phyloP scores from a whole-genome alignment of 345 rosid genomes.

The Salix purpurea region DNA sequence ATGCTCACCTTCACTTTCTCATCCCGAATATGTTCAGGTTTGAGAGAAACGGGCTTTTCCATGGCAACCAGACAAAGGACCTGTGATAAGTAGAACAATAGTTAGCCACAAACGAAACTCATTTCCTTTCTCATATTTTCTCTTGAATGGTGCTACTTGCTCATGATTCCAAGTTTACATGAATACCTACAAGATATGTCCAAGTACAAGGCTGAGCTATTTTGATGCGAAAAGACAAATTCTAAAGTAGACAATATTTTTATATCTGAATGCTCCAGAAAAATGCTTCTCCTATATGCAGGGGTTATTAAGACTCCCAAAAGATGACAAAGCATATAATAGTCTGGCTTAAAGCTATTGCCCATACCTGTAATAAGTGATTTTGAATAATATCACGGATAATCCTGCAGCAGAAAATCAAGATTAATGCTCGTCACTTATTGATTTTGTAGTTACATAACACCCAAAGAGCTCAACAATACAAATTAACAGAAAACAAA shows the following conservation, averaged over 20 bases:
- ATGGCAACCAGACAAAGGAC: slow-evolving; percentile 91
- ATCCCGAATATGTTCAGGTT: slow-evolving; percentile 96
- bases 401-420: slow-evolving; percentile 51
- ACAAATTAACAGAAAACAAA: background rate
- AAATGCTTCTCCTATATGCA: background rate
- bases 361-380: slow-evolving; percentile 82
- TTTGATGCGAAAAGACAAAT: background rate
- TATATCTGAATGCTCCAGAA: slow-evolving; percentile 5
- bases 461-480: slow-evolving; percentile 7
- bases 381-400: slow-evolving; percentile 98
- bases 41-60: slow-evolving; percentile 97
- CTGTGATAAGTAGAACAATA: slow-evolving; percentile 36
- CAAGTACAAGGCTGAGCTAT: background rate
- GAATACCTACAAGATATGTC: background rate
- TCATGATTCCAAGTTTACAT: background rate
- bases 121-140: background rate
- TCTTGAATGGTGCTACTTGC: background rate
- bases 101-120: background rate
- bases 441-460: background rate
- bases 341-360: background rate
- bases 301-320: slow-evolving; percentile 1
- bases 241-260: background rate
- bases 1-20: slow-evolving; percentile 92
- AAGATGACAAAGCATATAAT: background rate
- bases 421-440: slow-evolving; percentile 7